Conservation (phyloP, 805 yeast genomes). For the Yamadazyma ubonensis region DNA sequence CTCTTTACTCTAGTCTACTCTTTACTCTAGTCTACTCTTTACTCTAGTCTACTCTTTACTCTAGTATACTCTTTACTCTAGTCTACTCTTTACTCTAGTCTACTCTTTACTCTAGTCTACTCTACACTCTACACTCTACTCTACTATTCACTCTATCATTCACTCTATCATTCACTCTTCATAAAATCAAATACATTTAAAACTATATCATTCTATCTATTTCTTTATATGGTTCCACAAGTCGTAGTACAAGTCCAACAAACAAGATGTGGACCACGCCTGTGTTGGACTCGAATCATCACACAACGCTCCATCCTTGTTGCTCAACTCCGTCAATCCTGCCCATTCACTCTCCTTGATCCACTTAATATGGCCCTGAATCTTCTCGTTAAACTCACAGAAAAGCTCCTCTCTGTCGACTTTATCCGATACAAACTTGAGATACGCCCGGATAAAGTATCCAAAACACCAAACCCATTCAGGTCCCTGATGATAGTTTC, state of each 20-base stretch:
- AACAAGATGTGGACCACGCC: conserved; percentile 92
- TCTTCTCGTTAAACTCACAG: conserved; percentile 49
- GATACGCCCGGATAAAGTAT: conserved; percentile 77
- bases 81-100: too few relatives aligned
- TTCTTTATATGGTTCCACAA: conserved; percentile 32
- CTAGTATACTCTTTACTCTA: too few relatives aligned
- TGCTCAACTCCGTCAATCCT: conserved; percentile 89
- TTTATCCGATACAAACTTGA: conserved; percentile 49
- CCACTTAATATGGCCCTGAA: conserved; percentile 68
- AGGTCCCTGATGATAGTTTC: conserved; percentile 98
- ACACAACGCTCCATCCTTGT: conserved; percentile 81
- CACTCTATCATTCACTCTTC: too few relatives aligned
- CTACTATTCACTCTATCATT: too few relatives aligned
- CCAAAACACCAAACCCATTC: conserved; percentile 97
- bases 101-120: too few relatives aligned
- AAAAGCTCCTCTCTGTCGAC: conserved; percentile 45
- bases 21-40: too few relatives aligned
- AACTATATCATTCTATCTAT: too few relatives aligned
- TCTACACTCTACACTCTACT: too few relatives aligned
- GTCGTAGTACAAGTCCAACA: conserved; percentile 77
- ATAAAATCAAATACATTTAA: too few relatives aligned
- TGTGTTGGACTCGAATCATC: conserved; percentile 91
- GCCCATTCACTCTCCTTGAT: conserved; percentile 82
- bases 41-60: too few relatives aligned
- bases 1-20: too few relatives aligned